These are phyloP conservation scores for Syzygium syzygioides DNA, from an alignment of 441 rosid species.

Conservation along the genomic window DNA sequence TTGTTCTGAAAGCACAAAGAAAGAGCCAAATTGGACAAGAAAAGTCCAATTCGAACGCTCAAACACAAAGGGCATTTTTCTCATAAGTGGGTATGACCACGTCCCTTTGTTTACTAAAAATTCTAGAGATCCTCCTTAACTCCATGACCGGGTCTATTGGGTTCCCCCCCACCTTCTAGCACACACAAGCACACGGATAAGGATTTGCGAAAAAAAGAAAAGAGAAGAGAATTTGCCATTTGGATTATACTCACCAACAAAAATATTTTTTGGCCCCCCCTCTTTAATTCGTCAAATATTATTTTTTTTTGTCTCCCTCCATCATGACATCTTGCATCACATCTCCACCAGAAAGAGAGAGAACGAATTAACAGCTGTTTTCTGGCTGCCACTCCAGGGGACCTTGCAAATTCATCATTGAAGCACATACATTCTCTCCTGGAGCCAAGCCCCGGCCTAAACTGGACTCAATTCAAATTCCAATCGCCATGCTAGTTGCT, in stretches of 20 bases:
- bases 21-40: background rate
- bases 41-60: background rate
- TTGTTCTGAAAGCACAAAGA: background rate
- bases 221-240: background rate
- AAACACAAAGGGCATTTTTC: background rate
- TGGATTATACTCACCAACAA: background rate
- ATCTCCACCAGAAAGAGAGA: constrained; percentile 15
- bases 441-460: constrained; percentile 21
- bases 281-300: constrained; percentile 3
- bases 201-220: background rate
- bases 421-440: constrained; percentile 13
- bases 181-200: background rate
- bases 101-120: constrained; percentile 23
- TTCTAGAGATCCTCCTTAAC: constrained; percentile 35
- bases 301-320: background rate
- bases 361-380: constrained; percentile 1
- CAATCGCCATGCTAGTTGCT: background rate
- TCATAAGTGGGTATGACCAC: background rate
- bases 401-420: constrained; percentile 5
- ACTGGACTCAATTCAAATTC: background rate
- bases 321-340: constrained; percentile 14
- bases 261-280: background rate
- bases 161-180: constrained; percentile 7
- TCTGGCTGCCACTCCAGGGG: constrained; percentile 35
- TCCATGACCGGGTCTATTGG: constrained; percentile 41